A percentile compares a stretch with the other conserved stretches of the same genome.
Evolutionary conservation across 2,329 filamentous ascomycete species (phyloP).

Genomic region (Sclerotinia borealis): DNA sequence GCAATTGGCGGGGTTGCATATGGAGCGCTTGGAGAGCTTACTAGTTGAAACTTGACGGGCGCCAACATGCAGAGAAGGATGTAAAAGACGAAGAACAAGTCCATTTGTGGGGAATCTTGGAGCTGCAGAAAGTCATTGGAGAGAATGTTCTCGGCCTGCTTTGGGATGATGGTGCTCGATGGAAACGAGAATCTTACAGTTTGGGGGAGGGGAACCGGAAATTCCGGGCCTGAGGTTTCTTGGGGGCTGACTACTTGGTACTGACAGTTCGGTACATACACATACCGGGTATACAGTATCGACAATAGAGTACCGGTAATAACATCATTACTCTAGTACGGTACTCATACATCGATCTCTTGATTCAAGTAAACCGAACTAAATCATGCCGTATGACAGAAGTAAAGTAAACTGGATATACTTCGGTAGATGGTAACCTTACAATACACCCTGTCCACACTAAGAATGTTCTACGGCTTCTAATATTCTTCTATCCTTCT

Average conservation of each 20-base stretch:
- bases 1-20: constrained; percentile 5
- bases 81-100: not conserved
- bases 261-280: not conserved
- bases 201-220: not conserved
- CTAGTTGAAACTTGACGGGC: not conserved
- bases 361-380: not conserved
- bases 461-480: not conserved
- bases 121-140: not conserved
- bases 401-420: not conserved
- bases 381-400: not conserved
- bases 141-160: constrained; percentile 3
- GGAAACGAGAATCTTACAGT: not conserved
- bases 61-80: not conserved
- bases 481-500: constrained; percentile 1
- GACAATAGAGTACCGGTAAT: too few species aligned
- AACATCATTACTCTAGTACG: not conserved
- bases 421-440: not conserved
- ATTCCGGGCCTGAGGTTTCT: not conserved
- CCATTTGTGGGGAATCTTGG: not conserved
- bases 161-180: constrained; percentile 1
- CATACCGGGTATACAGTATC: not conserved
- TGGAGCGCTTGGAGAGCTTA: not conserved
- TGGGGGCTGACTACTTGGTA: not conserved
- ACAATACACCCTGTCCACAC: not conserved
- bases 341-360: not conserved